Conservation (phyloP, 2,329 filamentous ascomycete genomes). For the Aspergillus neoniger region DNA sequence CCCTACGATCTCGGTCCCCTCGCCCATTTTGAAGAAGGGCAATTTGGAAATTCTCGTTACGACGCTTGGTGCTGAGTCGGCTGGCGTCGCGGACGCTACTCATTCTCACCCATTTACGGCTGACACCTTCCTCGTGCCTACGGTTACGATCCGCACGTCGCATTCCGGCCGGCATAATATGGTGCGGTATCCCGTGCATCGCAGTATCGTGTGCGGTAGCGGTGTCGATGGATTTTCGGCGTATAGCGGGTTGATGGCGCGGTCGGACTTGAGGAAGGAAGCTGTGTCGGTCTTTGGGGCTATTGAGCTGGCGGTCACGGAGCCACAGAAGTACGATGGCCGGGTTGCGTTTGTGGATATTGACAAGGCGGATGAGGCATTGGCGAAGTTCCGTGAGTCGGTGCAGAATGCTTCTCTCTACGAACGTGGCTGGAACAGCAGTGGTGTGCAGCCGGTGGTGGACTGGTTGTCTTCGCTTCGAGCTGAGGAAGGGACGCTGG, state of each 20-base stretch:
- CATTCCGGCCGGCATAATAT: constrained; percentile 65
- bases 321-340: constrained; percentile 29
- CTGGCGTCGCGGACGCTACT: constrained; percentile 49
- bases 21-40: constrained; percentile 55
- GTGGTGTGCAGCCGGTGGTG: constrained; percentile 65
- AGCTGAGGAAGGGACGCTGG: constrained; percentile 54
- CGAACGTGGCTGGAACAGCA: constrained; percentile 72
- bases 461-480: constrained; percentile 60
- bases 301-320: constrained; percentile 51
- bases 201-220: constrained; percentile 71
- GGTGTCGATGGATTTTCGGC: constrained; percentile 66
- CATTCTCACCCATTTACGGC: constrained; percentile 42
- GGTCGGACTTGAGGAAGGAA: constrained; percentile 34
- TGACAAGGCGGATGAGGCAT: constrained; percentile 60
- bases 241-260: constrained; percentile 35
- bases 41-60: constrained; percentile 64
- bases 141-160: constrained; percentile 68
- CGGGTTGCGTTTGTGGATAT: constrained; percentile 62
- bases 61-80: constrained; percentile 50
- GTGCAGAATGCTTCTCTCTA: constrained; percentile 70
- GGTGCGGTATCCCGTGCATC: constrained; percentile 81
- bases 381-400: constrained; percentile 68
- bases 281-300: constrained; percentile 37
- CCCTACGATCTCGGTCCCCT: constrained; percentile 58
- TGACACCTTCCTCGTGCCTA: constrained; percentile 73